These are phyloP conservation scores for Tulasnella calospora DNA, from an alignment of 768 basidiomycete genomes.

Conservation along the genomic window DNA sequence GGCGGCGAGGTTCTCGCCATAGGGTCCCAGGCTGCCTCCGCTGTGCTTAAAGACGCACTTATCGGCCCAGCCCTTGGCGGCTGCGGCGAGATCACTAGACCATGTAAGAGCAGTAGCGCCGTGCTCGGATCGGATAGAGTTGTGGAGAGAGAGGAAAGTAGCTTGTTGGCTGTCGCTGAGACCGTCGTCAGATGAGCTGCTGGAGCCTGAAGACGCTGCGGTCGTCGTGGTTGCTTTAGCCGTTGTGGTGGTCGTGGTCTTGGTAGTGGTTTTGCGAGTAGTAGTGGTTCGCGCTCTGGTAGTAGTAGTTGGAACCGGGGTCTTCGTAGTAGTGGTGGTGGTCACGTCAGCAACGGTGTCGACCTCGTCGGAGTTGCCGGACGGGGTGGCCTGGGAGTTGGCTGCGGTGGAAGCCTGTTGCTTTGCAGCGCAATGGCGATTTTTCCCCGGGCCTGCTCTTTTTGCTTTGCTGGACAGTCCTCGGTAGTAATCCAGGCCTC, in stretches of 20 bases:
- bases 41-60: slow-evolving; percentile 66
- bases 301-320: not conserved
- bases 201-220: not conserved
- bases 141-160: slow-evolving; percentile 57
- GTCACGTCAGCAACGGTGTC: not conserved
- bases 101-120: slow-evolving; percentile 62
- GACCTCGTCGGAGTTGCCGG: too few relatives aligned
- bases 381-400: not conserved
- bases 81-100: slow-evolving; percentile 54
- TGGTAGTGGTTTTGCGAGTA: not conserved
- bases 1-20: slow-evolving; percentile 74
- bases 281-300: not conserved
- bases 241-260: not conserved
- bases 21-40: slow-evolving; percentile 56
- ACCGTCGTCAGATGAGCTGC: slow-evolving; percentile 8
- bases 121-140: slow-evolving; percentile 55
- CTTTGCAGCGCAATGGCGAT: not conserved
- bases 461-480: not conserved
- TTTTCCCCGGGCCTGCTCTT: not conserved
- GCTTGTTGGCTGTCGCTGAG: slow-evolving; percentile 45
- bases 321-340: too few relatives aligned
- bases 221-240: not conserved
- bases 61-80: slow-evolving; percentile 66
- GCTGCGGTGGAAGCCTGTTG: not conserved
- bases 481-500: not conserved